phyloP scores from a whole-genome alignment of 164 flowering plant species.

The Tetrastigma voinierianum region DNA sequence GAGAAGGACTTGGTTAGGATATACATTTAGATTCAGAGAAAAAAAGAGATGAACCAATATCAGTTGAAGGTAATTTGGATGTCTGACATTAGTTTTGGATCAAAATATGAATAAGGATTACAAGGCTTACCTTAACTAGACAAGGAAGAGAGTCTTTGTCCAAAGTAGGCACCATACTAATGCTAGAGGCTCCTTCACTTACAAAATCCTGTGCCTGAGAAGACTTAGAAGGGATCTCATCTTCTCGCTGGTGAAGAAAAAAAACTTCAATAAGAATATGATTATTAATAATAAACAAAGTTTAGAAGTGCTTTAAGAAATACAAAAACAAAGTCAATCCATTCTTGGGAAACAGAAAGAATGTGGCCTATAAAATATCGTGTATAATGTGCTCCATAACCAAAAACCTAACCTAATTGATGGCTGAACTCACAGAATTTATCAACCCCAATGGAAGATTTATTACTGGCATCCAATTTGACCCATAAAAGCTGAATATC shows the following conservation, averaged over 20 bases:
- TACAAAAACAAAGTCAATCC: neutral
- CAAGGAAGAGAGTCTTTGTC: conserved; percentile 49
- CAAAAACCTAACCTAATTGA: too few relatives aligned
- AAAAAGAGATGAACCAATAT: neutral
- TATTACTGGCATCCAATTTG: too few relatives aligned
- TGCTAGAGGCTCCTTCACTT: conserved; percentile 18
- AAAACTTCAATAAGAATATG: neutral
- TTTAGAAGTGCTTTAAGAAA: neutral
- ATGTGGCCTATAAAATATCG: too few relatives aligned
- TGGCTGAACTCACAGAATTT: too few relatives aligned
- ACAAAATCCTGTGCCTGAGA: conserved; percentile 22
- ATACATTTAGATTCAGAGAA: neutral
- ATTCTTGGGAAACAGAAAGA: too few relatives aligned
- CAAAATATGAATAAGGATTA: neutral
- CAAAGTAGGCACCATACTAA: conserved; percentile 14
- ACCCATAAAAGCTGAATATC: too few relatives aligned
- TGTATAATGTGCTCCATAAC: too few relatives aligned
- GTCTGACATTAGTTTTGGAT: neutral
- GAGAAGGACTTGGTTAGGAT: conserved; percentile 1
- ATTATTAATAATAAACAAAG: neutral
- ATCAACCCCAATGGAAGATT: too few relatives aligned
- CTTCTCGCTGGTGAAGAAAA: conserved; percentile 43
- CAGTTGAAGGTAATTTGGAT: too few relatives aligned
- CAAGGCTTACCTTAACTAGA: conserved; percentile 68
- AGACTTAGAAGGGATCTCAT: conserved; percentile 25